Evolutionary conservation across 495 filamentous ascomycete genomes (phyloP).

Genomic region (Talaromyces proteolyticus): DNA sequence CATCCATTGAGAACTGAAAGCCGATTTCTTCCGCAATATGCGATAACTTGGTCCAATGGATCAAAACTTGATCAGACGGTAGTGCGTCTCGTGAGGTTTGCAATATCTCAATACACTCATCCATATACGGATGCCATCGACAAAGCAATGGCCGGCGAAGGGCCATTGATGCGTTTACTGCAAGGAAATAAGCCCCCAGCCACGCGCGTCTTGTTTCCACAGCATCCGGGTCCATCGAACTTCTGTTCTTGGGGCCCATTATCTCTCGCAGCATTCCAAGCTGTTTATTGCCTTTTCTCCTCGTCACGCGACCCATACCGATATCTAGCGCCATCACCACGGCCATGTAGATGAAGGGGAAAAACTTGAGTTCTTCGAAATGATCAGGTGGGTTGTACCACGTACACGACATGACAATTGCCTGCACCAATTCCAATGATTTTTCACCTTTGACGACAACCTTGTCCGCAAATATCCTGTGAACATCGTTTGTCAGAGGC

Average conservation of each 20-base stretch:
- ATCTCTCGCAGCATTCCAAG: constrained; percentile 25
- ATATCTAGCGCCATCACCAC: constrained; percentile 84
- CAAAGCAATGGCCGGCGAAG: constrained; percentile 69
- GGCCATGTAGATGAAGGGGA: constrained; percentile 73
- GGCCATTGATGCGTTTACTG: constrained; percentile 56
- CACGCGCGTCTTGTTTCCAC: constrained; percentile 65
- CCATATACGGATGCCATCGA: constrained; percentile 68
- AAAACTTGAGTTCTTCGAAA: constrained; percentile 76
- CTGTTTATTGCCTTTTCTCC: constrained; percentile 16
- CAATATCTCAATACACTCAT: constrained; percentile 65
- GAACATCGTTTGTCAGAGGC: constrained; percentile 56
- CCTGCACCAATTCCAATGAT: constrained; percentile 71
- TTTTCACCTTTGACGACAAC: constrained; percentile 66
- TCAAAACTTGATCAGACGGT: constrained; percentile 61
- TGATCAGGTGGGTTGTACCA: constrained; percentile 75
- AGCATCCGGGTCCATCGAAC: constrained; percentile 53
- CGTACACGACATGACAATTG: constrained; percentile 57
- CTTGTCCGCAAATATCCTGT: constrained; percentile 59
- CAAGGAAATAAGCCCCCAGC: constrained; percentile 67
- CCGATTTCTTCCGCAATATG: constrained; percentile 69
- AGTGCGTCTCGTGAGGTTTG: constrained; percentile 61
- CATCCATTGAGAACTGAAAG: constrained; percentile 66
- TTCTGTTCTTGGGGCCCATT: constrained; percentile 14
- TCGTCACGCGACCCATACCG: constrained; percentile 56
- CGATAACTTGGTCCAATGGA: constrained; percentile 62